A percentile compares a stretch with the other conserved stretches of the same genome.
phyloP scores from a whole-genome alignment of 768 basidiomycete species.

The Pisolithus sp. region DNA sequence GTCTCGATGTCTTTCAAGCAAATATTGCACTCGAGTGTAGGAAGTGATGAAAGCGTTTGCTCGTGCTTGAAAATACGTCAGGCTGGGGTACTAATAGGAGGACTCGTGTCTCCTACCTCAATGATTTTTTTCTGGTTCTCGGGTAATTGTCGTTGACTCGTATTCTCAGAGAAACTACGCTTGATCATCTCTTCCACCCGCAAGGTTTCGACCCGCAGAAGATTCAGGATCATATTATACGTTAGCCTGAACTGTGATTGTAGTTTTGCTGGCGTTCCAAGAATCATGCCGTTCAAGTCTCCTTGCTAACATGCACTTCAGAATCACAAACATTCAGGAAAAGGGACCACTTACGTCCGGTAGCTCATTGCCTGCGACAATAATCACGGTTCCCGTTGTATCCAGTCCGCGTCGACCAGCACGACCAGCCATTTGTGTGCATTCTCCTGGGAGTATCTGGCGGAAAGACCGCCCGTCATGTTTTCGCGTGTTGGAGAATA shows the following conservation, averaged over 20 bases:
- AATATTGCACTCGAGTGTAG: constrained; percentile 58
- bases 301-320: constrained; percentile 45
- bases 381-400: constrained; percentile 91
- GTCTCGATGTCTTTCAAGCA: constrained; percentile 68
- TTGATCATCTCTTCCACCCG: constrained; percentile 99
- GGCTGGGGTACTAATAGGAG: constrained; percentile 4
- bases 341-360: constrained; percentile 62
- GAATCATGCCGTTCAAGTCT: constrained; percentile 80
- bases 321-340: neutral
- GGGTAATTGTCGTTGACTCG: constrained; percentile 85
- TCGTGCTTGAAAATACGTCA: constrained; percentile 50
- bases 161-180: constrained; percentile 96
- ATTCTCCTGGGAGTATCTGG: constrained; percentile 85
- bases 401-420: constrained; percentile 96
- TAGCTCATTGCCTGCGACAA: constrained; percentile 74
- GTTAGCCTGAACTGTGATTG: constrained; percentile 96
- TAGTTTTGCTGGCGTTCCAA: constrained; percentile 88
- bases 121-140: constrained; percentile 86
- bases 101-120: constrained; percentile 47
- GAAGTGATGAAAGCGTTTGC: constrained; percentile 53
- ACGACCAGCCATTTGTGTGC: constrained; percentile 98
- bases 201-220: constrained; percentile 92
- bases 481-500: constrained; percentile 91
- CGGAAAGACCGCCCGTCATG: constrained; percentile 93
- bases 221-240: constrained; percentile 98